These are phyloP conservation scores for Rutidosis leptorrhynchoides DNA, from an alignment of 129 eudicot genomes.

Conservation along the genomic window DNA sequence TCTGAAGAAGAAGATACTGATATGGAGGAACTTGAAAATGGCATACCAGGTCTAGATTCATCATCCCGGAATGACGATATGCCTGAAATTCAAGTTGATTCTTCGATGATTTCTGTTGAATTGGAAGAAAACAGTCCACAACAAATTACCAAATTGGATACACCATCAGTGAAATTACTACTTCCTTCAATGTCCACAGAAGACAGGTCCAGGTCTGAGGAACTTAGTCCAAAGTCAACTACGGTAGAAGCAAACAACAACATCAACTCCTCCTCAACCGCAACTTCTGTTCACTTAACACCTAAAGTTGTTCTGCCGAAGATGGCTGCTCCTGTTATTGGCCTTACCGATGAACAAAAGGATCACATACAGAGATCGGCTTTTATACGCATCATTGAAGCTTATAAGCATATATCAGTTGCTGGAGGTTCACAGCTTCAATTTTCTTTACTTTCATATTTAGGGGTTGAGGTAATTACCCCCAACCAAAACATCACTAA, in stretches of 20 bases:
- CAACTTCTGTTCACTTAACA: conserved; percentile 59
- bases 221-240: conserved; percentile 76
- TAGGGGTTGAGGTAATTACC: conserved; percentile 78
- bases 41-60: conserved; percentile 81
- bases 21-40: conserved; percentile 45
- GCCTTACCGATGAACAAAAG: conserved; percentile 68
- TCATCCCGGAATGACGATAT: conserved; percentile 43
- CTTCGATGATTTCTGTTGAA: conserved; percentile 44
- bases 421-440: conserved; percentile 88
- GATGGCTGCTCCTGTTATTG: conserved; percentile 87
- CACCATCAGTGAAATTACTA: conserved; percentile 38
- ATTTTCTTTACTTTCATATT: conserved; percentile 72
- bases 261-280: conserved; percentile 53
- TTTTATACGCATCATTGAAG: conserved; percentile 73
- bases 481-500: not conserved
- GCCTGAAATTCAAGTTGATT: conserved; percentile 35
- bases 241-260: conserved; percentile 48
- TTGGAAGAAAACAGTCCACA: conserved; percentile 58
- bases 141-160: conserved; percentile 42
- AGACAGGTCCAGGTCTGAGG: conserved; percentile 94
- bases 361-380: conserved; percentile 67
- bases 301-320: conserved; percentile 73
- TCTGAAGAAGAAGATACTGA: conserved; percentile 53
- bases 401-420: conserved; percentile 78
- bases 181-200: conserved; percentile 80